A percentile compares a stretch with the other conserved stretches of the same genome.
These are phyloP conservation scores for Chondrostereum purpureum DNA, from an alignment of 1,284 basidiomycete genomes.

Conservation along the genomic window DNA sequence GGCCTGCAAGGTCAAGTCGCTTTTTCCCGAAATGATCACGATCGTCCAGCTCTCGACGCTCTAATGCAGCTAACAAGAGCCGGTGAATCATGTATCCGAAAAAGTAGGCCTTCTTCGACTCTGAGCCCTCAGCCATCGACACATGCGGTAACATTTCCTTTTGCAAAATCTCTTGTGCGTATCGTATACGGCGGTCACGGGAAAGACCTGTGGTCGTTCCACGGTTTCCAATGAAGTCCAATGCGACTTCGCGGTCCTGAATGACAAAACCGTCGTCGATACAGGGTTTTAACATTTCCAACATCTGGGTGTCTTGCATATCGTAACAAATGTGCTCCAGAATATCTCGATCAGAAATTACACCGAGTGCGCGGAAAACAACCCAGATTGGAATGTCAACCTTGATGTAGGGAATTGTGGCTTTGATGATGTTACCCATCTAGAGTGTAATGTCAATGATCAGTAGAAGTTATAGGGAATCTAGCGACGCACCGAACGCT, in stretches of 20 bases:
- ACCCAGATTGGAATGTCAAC: slow-evolving; percentile 99
- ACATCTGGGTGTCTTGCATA: slow-evolving; percentile 90
- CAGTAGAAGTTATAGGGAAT: slow-evolving; percentile 7
- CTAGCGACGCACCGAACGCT: slow-evolving; percentile 64
- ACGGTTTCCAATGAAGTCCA: slow-evolving; percentile 98
- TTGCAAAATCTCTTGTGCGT: slow-evolving; percentile 96
- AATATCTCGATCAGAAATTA: slow-evolving; percentile 97
- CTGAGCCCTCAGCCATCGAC: slow-evolving; percentile 92
- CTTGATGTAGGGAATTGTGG: slow-evolving; percentile 96
- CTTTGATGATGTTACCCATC: slow-evolving; percentile 93
- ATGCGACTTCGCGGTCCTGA: slow-evolving; percentile 92
- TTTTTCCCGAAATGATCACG: slow-evolving; percentile 99
- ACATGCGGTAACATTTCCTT: slow-evolving; percentile 99
- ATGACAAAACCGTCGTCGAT: slow-evolving; percentile 99
- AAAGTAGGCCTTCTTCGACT: slow-evolving; percentile 99
- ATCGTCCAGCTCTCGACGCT: slow-evolving; percentile 94
- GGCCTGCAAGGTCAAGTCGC: slow-evolving; percentile 92
- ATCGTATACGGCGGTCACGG: slow-evolving; percentile 87
- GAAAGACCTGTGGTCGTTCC: slow-evolving; percentile 93
- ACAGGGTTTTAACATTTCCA: slow-evolving; percentile 98
- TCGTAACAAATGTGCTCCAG: slow-evolving; percentile 99
- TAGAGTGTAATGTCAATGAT: slow-evolving; percentile 21
- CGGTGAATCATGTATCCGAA: slow-evolving; percentile 99
- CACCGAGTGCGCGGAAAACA: slow-evolving; percentile 95
- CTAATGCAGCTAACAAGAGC: slow-evolving; percentile 86